A percentile compares a stretch with the other conserved stretches of the same genome.
Evolutionary conservation across 1,284 basidiomycete species (phyloP).

Genomic region (Sanghuangporus baumii): DNA sequence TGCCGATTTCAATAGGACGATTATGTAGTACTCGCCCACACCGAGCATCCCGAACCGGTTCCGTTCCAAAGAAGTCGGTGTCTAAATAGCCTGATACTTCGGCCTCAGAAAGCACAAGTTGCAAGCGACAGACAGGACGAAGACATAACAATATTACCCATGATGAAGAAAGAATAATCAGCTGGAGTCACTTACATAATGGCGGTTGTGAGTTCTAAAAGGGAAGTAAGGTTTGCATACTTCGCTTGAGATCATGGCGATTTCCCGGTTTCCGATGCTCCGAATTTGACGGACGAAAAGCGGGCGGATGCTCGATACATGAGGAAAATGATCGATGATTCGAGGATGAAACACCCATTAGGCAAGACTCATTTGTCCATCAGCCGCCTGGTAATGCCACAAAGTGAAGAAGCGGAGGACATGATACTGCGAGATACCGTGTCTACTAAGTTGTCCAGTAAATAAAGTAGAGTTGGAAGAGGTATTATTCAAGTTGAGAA

Average conservation of each 20-base stretch:
- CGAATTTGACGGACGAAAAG: neutral
- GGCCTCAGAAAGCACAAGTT: neutral
- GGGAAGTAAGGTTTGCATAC: neutral
- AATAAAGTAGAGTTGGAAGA: neutral
- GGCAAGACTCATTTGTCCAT: neutral
- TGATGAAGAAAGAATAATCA: too few species aligned
- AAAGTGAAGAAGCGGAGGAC: neutral
- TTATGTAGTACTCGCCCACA: neutral
- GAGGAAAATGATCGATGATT: neutral
- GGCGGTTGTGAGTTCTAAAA: too few species aligned
- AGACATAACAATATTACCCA: too few species aligned
- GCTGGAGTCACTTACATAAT: too few species aligned
- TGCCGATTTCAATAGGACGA: neutral
- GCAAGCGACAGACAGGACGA: neutral
- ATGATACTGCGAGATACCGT: neutral
- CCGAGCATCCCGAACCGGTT: neutral
- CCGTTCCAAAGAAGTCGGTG: neutral
- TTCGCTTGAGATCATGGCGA: neutral
- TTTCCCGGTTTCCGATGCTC: neutral
- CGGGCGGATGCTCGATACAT: neutral
- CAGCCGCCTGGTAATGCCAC: neutral
- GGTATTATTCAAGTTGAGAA: neutral
- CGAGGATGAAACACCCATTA: neutral
- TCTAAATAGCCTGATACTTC: neutral
- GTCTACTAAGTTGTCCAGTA: neutral